Percentiles rank a stretch among this genome's conserved stretches.
Conservation (phyloP, 2,329 filamentous ascomycete species). For the Sphaerostilbella broomeana region DNA sequence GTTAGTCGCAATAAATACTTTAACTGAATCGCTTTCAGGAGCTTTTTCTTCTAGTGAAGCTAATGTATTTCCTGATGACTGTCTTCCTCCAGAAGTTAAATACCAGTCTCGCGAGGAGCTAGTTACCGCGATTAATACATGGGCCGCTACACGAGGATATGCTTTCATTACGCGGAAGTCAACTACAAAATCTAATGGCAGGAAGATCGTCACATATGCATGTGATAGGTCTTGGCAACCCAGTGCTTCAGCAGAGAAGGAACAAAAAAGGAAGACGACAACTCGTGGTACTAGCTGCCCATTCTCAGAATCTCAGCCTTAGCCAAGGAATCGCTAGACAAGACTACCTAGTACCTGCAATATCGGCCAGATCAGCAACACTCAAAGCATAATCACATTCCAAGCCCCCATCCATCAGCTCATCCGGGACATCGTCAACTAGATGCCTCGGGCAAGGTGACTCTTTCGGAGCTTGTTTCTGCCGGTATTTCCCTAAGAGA, state of each 20-base stretch:
- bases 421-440: slow-evolving; percentile 8
- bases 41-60: no score
- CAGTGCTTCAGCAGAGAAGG: not conserved
- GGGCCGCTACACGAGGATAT: no score
- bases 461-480: not conserved
- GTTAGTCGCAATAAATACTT: no score
- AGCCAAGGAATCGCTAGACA: not conserved
- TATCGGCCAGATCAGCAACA: slow-evolving; percentile 11
- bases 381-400: slow-evolving; percentile 7
- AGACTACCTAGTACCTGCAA: not conserved
- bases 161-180: not conserved
- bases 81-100: no score
- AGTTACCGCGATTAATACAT: no score
- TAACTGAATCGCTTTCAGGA: no score
- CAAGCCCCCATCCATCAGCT: not conserved
- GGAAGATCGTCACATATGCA: not conserved
- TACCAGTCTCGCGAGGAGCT: no score
- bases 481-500: no score
- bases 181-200: not conserved
- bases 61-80: no score
- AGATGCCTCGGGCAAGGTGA: slow-evolving; percentile 1
- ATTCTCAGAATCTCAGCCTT: slow-evolving; percentile 3
- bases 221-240: not conserved
- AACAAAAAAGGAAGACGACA: not conserved
- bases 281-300: not conserved